These are phyloP conservation scores for Verbena officinalis DNA, from an alignment of 257 asterid genomes.

Conservation along the genomic window DNA sequence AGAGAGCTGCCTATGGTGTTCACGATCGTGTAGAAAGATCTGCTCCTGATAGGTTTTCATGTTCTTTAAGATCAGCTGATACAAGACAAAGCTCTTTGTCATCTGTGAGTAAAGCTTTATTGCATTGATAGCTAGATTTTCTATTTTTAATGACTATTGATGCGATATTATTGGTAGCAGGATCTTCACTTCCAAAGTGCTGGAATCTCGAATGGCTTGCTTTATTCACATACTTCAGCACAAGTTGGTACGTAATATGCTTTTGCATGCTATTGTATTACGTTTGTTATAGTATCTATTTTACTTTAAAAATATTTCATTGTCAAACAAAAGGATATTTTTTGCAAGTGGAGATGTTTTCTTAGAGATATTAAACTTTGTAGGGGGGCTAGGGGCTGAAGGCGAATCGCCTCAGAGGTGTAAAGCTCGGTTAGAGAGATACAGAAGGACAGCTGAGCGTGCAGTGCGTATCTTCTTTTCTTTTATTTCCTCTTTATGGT, in stretches of 20 bases:
- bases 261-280: constrained; percentile 12
- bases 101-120: constrained; percentile 66
- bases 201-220: constrained; percentile 46
- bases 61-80: constrained; percentile 52
- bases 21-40: constrained; percentile 52
- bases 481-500: constrained; percentile 13
- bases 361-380: constrained; percentile 33
- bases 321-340: not conserved
- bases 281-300: not conserved
- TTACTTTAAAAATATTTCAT: constrained; percentile 6
- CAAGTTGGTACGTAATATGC: constrained; percentile 58
- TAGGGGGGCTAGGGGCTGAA: constrained; percentile 86
- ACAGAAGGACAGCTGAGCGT: constrained; percentile 89
- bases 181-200: constrained; percentile 47
- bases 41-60: constrained; percentile 55
- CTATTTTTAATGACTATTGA: constrained; percentile 27
- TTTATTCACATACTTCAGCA: constrained; percentile 51
- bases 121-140: constrained; percentile 24
- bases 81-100: constrained; percentile 54
- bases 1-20: constrained; percentile 43
- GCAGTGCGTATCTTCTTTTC: constrained; percentile 64
- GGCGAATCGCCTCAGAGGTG: constrained; percentile 88
- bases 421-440: constrained; percentile 93
- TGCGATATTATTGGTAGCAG: constrained; percentile 36
- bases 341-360: constrained; percentile 27